Base-by-base conservation (phyloP, 306 rosid species). In the Sindora glabra region DNA sequence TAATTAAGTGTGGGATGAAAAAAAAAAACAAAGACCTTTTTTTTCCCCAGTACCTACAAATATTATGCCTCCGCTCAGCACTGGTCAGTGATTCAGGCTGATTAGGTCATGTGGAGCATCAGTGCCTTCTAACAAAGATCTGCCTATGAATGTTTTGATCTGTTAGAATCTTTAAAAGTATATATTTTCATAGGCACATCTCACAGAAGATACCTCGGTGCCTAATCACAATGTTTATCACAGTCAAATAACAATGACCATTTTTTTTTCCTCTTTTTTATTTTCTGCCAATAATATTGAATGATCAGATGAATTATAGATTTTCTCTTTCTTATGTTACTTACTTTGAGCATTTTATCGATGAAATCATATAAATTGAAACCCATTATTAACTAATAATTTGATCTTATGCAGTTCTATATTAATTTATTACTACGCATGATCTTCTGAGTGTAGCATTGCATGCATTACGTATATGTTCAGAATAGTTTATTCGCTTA, bases 121-220 rank as follows among this genome's bases (percentile, higher is more conserved):
- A n/a, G 74, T 40, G 56, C 17, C 41, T 62, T 47, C 45, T 30
- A 1, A 61, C 54, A 38, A 18, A 37, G 40, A 46, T 54, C 62
- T 67, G 46, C 44, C 22, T 72, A 57, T 68, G 65, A 77, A 68
- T 68, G 57, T 71, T 75, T 47, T 12, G n/a, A 19, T 21, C 8
- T 40, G 40, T 32, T 40, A 45, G 22, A 10, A 41, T 17, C 34
- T 33, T 23, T 23, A 46, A 32, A 30, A 55, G 36, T 29, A 25
- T 52, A 65, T 60, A 41, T 41, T 64, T 30, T 65, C 52, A 13
- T 37, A 47, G 56, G 45, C 47, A 70, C 48, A 49, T 41, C 48
- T 24, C 37, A 37, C 6, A 44, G 50, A 51, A 69, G 72, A 52
- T 65, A 25, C 62, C 46, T 57, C 33, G 10, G 49, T 54, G 61